phyloP scores from a whole-genome alignment of 768 basidiomycete genomes.

The Mycena indigotica region DNA sequence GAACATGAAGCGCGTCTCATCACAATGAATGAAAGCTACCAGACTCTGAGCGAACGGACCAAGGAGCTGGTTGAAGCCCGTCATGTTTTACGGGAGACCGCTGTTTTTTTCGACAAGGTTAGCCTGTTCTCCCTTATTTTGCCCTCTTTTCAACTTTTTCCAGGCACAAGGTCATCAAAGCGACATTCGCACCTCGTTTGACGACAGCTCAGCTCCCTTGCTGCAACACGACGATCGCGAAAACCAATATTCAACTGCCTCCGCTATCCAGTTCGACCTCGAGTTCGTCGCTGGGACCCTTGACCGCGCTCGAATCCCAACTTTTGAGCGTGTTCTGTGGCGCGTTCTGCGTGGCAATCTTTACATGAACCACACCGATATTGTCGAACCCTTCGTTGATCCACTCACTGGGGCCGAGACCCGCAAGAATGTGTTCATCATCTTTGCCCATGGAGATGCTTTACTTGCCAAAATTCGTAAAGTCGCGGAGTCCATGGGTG shows the following conservation, averaged over 20 bases:
- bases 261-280: slow-evolving; percentile 74
- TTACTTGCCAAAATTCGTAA: slow-evolving; percentile 96
- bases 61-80: slow-evolving; percentile 89
- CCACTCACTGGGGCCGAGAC: slow-evolving; percentile 80
- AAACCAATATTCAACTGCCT: slow-evolving; percentile 49
- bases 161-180: slow-evolving; percentile 79
- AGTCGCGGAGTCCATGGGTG: slow-evolving; percentile 99
- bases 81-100: slow-evolving; percentile 94
- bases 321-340: slow-evolving; percentile 98
- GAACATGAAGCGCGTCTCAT: slow-evolving; percentile 83
- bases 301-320: slow-evolving; percentile 86
- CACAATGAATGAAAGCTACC: slow-evolving; percentile 94
- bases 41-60: slow-evolving; percentile 80
- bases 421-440: slow-evolving; percentile 98
- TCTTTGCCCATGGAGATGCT: slow-evolving; percentile 94
- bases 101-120: slow-evolving; percentile 91
- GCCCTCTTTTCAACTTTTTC: not conserved
- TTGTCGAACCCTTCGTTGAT: slow-evolving; percentile 89
- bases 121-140: slow-evolving; percentile 21
- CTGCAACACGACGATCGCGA: slow-evolving; percentile 90
- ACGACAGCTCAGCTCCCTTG: slow-evolving; percentile 88
- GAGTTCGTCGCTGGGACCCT: slow-evolving; percentile 99
- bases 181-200: slow-evolving; percentile 86
- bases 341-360: slow-evolving; percentile 96
- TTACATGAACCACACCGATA: slow-evolving; percentile 99